A percentile compares a stretch with the other conserved stretches of the same genome.
Evolutionary conservation across 164 flowering plant species (phyloP).

Genomic region (Nymphaea colorata): DNA sequence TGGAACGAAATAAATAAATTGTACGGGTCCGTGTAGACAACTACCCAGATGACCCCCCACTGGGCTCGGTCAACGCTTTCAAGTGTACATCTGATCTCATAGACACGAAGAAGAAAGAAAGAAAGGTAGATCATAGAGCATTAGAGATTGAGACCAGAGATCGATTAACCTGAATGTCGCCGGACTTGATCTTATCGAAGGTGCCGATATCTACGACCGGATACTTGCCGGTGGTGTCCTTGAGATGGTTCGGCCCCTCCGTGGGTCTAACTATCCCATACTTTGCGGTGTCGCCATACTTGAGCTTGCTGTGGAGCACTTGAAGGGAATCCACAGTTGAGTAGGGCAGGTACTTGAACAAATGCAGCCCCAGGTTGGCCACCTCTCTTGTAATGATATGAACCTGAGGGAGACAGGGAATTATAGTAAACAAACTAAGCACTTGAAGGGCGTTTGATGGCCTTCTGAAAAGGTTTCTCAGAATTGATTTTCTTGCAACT

Average conservation of each 20-base stretch:
- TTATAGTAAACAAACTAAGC: too few relatives aligned
- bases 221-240: conserved; percentile 18
- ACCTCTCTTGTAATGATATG: conserved; percentile 25
- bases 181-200: conserved; percentile 13
- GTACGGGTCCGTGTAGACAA: too few relatives aligned
- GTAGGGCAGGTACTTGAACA: conserved; percentile 17
- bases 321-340: conserved; percentile 15
- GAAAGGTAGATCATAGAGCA: neutral
- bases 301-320: neutral
- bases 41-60: too few relatives aligned
- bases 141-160: neutral
- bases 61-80: too few relatives aligned
- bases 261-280: conserved; percentile 23
- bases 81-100: too few relatives aligned
- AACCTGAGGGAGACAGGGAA: conserved; percentile 4
- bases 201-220: conserved; percentile 40
- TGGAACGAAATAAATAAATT: too few relatives aligned
- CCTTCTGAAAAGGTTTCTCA: too few relatives aligned
- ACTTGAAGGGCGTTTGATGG: too few relatives aligned
- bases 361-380: conserved; percentile 22
- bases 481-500: too few relatives aligned
- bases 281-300: conserved; percentile 17
- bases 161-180: conserved; percentile 20
- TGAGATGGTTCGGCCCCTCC: conserved; percentile 25
- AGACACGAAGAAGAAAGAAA: neutral